Conservation (phyloP, 75 land plant species). For the Ceratopteris richardii region DNA sequence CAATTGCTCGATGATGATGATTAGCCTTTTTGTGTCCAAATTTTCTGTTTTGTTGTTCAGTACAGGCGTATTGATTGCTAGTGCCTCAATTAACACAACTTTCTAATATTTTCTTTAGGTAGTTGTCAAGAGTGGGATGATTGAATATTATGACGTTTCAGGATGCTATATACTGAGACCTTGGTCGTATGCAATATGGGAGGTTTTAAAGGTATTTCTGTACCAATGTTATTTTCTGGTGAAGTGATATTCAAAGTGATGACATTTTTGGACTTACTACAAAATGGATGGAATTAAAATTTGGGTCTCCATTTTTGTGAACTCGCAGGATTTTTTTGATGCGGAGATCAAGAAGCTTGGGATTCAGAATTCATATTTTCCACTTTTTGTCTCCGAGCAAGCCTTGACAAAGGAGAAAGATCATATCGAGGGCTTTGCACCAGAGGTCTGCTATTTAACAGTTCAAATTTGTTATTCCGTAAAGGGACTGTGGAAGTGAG, state of each 20-base stretch:
- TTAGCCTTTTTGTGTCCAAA: too few relatives aligned
- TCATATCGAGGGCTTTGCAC: slow-evolving; percentile 99
- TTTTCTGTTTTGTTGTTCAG: too few relatives aligned
- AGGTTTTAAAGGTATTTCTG: slow-evolving; percentile 60
- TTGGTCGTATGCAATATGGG: slow-evolving; percentile 95
- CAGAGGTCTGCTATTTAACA: slow-evolving; percentile 61
- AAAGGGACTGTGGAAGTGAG: too few relatives aligned
- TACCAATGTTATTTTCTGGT: too few relatives aligned
- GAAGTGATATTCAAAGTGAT: too few relatives aligned
- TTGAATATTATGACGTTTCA: slow-evolving; percentile 96
- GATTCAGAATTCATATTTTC: slow-evolving; percentile 90
- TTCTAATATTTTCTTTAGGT: slow-evolving; percentile 62
- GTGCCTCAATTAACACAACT: too few relatives aligned
- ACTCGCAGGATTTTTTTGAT: slow-evolving; percentile 80
- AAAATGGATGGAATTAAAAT: too few relatives aligned
- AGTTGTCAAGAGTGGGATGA: slow-evolving; percentile 81
- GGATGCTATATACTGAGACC: slow-evolving; percentile 95
- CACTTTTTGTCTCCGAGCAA: slow-evolving; percentile 81
- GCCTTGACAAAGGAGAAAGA: slow-evolving; percentile 91
- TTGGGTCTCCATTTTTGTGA: too few relatives aligned
- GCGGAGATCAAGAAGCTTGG: slow-evolving; percentile 95
- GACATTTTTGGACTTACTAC: too few relatives aligned
- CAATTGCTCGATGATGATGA: too few relatives aligned
- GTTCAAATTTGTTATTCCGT: too few relatives aligned
- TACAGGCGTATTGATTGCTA: too few relatives aligned